Evolutionary conservation across 257 asterid genomes (phyloP).

Genomic region (Coffea eugenioides): DNA sequence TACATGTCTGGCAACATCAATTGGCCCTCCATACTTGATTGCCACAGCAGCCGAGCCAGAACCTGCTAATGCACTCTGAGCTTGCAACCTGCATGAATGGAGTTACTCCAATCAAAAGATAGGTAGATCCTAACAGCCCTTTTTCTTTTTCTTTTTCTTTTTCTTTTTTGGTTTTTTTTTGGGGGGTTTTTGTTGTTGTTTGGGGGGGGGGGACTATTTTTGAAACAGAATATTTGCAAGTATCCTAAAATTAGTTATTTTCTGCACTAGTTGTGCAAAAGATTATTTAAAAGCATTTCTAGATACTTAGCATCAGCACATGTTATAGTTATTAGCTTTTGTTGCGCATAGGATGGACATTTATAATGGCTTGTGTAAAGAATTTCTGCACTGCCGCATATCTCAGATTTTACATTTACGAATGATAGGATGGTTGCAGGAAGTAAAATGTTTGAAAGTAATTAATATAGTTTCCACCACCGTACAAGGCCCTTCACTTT

Average conservation of each 20-base stretch:
- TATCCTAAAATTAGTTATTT: neutral
- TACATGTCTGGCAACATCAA: constrained; percentile 80
- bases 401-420: too few species aligned
- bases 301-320: too few species aligned
- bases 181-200: too few species aligned
- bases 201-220: neutral
- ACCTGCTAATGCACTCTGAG: constrained; percentile 61
- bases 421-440: neutral
- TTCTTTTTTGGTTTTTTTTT: too few species aligned
- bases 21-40: constrained; percentile 66
- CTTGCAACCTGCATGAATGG: constrained; percentile 62
- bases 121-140: neutral
- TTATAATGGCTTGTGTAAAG: too few species aligned
- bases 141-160: too few species aligned
- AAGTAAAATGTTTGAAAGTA: neutral
- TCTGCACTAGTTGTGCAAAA: too few species aligned
- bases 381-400: too few species aligned
- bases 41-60: constrained; percentile 38
- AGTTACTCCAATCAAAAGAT: neutral
- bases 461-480: neutral
- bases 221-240: neutral
- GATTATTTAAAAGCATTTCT: too few species aligned
- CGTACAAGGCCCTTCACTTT: neutral
- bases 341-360: too few species aligned
- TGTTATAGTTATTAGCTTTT: too few species aligned